Evolutionary conservation across 2,329 filamentous ascomycete species (phyloP).

Genomic region (Phoma sp.): DNA sequence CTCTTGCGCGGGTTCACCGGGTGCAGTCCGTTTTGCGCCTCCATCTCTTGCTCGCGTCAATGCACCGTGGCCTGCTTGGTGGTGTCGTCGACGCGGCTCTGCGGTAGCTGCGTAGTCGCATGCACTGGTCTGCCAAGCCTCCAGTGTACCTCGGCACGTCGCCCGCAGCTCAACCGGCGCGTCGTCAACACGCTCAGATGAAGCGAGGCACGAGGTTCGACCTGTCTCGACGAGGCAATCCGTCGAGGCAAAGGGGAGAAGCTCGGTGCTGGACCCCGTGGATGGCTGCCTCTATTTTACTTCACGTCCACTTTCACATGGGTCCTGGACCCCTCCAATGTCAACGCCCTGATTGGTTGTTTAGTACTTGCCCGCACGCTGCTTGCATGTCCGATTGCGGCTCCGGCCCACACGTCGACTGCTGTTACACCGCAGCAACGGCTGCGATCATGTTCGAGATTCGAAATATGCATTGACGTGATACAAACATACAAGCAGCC

Average conservation of each 20-base stretch:
- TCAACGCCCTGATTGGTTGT: background rate
- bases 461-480: background rate
- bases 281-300: too few relatives aligned
- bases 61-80: background rate
- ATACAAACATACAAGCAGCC: background rate
- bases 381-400: background rate
- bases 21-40: constrained; percentile 34
- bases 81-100: constrained; percentile 1
- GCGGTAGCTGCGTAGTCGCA: constrained; percentile 10
- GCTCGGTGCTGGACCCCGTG: too few relatives aligned
- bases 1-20: constrained; percentile 55
- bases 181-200: too few relatives aligned
- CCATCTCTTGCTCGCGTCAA: constrained; percentile 31
- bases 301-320: too few relatives aligned
- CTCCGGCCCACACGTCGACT: background rate
- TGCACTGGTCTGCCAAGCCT: constrained; percentile 12
- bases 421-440: background rate
- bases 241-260: too few relatives aligned
- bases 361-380: constrained; percentile 3
- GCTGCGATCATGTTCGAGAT: background rate
- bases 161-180: too few relatives aligned
- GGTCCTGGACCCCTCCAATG: background rate
- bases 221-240: too few relatives aligned
- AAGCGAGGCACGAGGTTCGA: too few relatives aligned
- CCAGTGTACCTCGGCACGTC: constrained; percentile 14